Base-by-base conservation (phyloP, 2,329 filamentous ascomycete species). In the Aureobasidium subglaciale region DNA sequence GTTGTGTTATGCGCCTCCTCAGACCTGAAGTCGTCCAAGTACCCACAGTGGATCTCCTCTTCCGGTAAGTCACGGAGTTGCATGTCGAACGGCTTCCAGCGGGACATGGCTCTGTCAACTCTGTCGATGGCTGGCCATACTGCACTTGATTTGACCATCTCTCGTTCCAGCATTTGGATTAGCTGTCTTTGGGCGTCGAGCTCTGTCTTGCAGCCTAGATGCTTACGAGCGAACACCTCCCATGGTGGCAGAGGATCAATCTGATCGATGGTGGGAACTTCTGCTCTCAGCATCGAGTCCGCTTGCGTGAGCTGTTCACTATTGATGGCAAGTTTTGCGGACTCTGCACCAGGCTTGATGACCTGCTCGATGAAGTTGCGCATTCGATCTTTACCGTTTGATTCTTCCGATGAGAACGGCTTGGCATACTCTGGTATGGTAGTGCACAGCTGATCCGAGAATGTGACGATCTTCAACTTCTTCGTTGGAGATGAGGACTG, bases 241-340 rank as follows among this genome's bases (percentile, higher is more conserved):
- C 81, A 83, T 1, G 78, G 79, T 4, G 75, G 66, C 6, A 63
- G 58, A 10, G 72, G 69, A 15, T 67, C 59, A 0, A 69, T 65
- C 32, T 75, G 72, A 25, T 77, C 74, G 58, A 83, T 64, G 0
- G 66, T 25, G 0, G 79, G 79, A 4, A 81, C 71, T n/a, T 71
- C 62, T 1, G 80, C 71, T 35, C 79, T 71, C 48, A 70, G 68
- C 4, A 70, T 76, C 0, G 76, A 75, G 58, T 78, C 76, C 10
- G 71, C 67, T 57, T 74, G 73, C 8, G 68, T 68, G 2, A 80
- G 65, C 52, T 72, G 68, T 58, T 80, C 78, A 30, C 73, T 68
- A n/a, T 71, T 67, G 2, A 74, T 41, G 16, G 61, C 64, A 13
- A 62, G 57, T 3, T 70, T 64, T 3, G 66, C 70, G 29, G 71